Evolutionary conservation across 805 yeast species (phyloP).

Genomic region (Saccharomyces kudriavzevii): DNA sequence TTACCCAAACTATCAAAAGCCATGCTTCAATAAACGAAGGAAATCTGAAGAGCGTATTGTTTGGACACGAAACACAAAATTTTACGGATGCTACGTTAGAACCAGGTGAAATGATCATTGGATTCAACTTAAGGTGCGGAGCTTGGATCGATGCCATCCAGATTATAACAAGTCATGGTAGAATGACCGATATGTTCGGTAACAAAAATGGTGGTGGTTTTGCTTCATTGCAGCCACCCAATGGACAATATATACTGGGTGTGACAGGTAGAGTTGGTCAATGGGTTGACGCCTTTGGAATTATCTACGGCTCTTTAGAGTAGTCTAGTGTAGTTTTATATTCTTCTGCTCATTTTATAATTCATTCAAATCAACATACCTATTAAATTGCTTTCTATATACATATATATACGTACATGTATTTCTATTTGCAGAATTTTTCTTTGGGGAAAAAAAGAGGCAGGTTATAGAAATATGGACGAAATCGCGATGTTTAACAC

Average conservation of each 20-base stretch:
- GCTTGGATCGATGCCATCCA: conserved; percentile 87
- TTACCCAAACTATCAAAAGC: conserved; percentile 21
- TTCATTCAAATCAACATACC: background rate
- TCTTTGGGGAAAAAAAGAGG: background rate
- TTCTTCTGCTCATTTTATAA: background rate
- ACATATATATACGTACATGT: background rate
- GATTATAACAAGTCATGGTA: conserved; percentile 51
- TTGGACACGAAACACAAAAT: conserved; percentile 48
- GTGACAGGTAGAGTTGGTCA: conserved; percentile 57
- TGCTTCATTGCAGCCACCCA: conserved; percentile 55
- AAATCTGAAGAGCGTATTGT: conserved; percentile 17
- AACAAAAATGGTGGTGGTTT: conserved; percentile 59
- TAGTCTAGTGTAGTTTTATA: background rate
- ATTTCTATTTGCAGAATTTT: background rate
- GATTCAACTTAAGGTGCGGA: conserved; percentile 63
- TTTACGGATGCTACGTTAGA: conserved; percentile 50
- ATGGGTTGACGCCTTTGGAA: conserved; percentile 73
- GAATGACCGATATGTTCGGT: conserved; percentile 54
- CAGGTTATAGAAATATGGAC: background rate
- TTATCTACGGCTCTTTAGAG: conserved; percentile 39
- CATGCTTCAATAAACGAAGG: conserved; percentile 9
- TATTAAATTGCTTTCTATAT: background rate
- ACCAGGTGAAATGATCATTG: conserved; percentile 50
- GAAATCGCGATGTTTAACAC: background rate
- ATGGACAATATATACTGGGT: conserved; percentile 55